Percentiles rank a stretch among this genome's conserved stretches.
Evolutionary conservation across 129 eudicot species (phyloP).

Genomic region (Chrysanthemum makinoi): DNA sequence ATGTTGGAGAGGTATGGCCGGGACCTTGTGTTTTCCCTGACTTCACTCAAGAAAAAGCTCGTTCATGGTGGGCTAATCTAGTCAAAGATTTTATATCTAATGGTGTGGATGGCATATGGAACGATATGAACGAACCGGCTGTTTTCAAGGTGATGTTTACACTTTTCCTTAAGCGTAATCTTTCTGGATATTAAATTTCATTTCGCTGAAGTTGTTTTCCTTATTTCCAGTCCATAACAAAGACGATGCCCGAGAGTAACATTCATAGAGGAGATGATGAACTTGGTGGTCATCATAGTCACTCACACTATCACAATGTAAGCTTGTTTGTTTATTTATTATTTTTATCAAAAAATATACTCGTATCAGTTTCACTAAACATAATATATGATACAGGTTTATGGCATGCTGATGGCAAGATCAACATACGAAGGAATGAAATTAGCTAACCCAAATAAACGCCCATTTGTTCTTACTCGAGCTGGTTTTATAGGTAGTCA

Average conservation of each 20-base stretch:
- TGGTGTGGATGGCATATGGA: constrained; percentile 99
- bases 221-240: constrained; percentile 59
- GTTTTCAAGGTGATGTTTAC: constrained; percentile 60
- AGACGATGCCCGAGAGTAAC: constrained; percentile 97
- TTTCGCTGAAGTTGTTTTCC: constrained; percentile 23
- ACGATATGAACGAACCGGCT: constrained; percentile 98
- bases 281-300: constrained; percentile 87
- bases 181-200: background rate
- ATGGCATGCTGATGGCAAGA: constrained; percentile 96
- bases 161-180: background rate
- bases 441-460: constrained; percentile 62
- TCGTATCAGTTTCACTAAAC: background rate
- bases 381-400: constrained; percentile 45
- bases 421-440: constrained; percentile 91
- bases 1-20: constrained; percentile 95
- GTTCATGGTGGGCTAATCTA: constrained; percentile 87
- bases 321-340: constrained; percentile 2
- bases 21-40: constrained; percentile 99
- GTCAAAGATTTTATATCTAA: constrained; percentile 72
- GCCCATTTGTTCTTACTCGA: constrained; percentile 94
- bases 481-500: constrained; percentile 97
- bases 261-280: constrained; percentile 81
- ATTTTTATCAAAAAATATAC: background rate
- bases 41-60: constrained; percentile 75
- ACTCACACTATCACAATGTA: constrained; percentile 92